Conservation (phyloP, 257 asterid species). For the Osmanthus fragrans region DNA sequence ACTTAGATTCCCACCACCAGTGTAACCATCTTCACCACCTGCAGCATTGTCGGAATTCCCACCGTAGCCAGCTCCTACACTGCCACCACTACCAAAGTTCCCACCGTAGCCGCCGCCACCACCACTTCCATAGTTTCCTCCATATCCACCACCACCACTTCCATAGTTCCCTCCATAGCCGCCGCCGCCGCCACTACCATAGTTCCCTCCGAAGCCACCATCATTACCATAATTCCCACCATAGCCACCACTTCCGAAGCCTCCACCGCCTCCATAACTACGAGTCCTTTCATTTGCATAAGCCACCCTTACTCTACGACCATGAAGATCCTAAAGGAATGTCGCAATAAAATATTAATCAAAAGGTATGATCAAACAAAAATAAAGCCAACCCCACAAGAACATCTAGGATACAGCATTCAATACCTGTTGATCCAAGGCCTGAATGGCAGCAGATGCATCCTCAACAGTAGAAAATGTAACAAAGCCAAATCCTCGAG, state of each 20-base stretch:
- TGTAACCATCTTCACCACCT: conserved; percentile 16
- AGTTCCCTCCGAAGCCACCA: conserved; percentile 17
- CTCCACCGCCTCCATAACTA: conserved; percentile 50
- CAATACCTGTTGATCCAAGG: conserved; percentile 76
- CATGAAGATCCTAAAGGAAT: conserved; percentile 67
- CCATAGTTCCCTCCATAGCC: conserved; percentile 14
- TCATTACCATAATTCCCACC: conserved; percentile 1
- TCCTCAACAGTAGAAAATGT: conserved; percentile 59
- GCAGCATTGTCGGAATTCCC: conserved; percentile 20
- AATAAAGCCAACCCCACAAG: neutral
- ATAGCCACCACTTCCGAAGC: conserved; percentile 24
- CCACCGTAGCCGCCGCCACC: conserved; percentile 21
- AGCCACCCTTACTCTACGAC: conserved; percentile 70
- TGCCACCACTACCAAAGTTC: neutral
- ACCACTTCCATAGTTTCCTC: conserved; percentile 17
- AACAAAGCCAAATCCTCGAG: conserved; percentile 90
- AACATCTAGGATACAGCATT: neutral
- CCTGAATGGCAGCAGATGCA: conserved; percentile 90
- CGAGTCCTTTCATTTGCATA: conserved; percentile 69
- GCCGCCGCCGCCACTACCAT: neutral
- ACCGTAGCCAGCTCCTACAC: conserved; percentile 25
- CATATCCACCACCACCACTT: conserved; percentile 7
- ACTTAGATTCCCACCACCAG: neutral
- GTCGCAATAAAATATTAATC: neutral
- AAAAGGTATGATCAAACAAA: neutral